Conservation (phyloP, 768 basidiomycete genomes). For the Exidia glandulosa region DNA sequence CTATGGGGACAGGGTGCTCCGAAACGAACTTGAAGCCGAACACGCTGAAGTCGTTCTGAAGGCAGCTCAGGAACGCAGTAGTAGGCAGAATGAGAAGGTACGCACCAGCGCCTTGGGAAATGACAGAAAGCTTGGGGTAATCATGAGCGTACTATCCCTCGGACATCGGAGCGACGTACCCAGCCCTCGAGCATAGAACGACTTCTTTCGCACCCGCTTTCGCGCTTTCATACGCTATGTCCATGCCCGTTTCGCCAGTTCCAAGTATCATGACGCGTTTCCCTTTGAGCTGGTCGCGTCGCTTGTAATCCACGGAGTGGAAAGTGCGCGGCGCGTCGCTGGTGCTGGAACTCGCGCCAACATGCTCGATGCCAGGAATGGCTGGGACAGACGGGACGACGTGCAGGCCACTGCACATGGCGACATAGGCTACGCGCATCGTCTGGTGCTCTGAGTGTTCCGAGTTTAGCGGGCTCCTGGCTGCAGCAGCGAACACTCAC, state of each 20-base stretch:
- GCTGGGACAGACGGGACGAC: slow-evolving; percentile 39
- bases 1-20: slow-evolving; percentile 30
- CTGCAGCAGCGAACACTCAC: slow-evolving; percentile 10
- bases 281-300: slow-evolving; percentile 30
- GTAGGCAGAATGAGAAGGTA: background rate
- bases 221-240: slow-evolving; percentile 38
- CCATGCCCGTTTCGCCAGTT: slow-evolving; percentile 54
- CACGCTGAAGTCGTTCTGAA: slow-evolving; percentile 43
- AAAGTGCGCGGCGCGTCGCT: slow-evolving; percentile 15
- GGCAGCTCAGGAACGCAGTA: background rate
- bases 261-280: slow-evolving; percentile 45
- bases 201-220: slow-evolving; percentile 43
- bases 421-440: slow-evolving; percentile 30
- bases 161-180: slow-evolving; percentile 18
- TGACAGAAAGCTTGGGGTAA: slow-evolving; percentile 33
- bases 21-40: slow-evolving; percentile 37
- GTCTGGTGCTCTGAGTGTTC: slow-evolving; percentile 15
- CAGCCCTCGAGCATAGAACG: slow-evolving; percentile 39
- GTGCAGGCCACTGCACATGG: slow-evolving; percentile 46
- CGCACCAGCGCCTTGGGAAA: slow-evolving; percentile 45
- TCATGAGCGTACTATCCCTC: background rate
- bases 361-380: slow-evolving; percentile 37
- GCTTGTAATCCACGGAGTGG: slow-evolving; percentile 45
- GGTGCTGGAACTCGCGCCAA: slow-evolving; percentile 12
- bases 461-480: background rate